Evolutionary conservation across 2,329 filamentous ascomycete species (phyloP).

Genomic region (Curvularia hawaiiensis): DNA sequence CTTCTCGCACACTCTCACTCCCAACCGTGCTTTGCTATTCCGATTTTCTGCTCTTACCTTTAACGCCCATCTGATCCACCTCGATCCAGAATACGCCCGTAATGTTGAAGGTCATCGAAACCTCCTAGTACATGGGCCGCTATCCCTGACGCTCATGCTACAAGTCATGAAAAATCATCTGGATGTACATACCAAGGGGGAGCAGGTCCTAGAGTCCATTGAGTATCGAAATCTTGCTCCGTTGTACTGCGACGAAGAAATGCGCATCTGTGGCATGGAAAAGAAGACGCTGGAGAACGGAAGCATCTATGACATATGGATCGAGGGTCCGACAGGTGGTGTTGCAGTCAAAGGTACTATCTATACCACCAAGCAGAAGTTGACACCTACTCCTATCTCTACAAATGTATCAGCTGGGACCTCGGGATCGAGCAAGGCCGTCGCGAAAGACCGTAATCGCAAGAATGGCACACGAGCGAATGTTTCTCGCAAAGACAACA

Average conservation of each 20-base stretch:
- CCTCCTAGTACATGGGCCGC: slow-evolving; percentile 84
- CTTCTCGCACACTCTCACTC: slow-evolving; percentile 65
- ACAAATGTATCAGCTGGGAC: neutral
- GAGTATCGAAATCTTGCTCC: slow-evolving; percentile 84
- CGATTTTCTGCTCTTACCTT: slow-evolving; percentile 84
- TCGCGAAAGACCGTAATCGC: too few relatives aligned
- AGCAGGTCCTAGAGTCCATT: slow-evolving; percentile 60
- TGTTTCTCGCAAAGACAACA: neutral
- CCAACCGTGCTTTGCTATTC: slow-evolving; percentile 76
- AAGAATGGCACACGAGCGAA: neutral
- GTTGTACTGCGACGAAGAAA: slow-evolving; percentile 73
- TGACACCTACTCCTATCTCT: neutral
- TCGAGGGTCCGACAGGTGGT: slow-evolving; percentile 48
- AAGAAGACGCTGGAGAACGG: slow-evolving; percentile 33
- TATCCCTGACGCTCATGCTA: slow-evolving; percentile 79
- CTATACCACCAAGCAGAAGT: slow-evolving; percentile 14
- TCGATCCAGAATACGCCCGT: slow-evolving; percentile 73
- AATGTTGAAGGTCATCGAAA: slow-evolving; percentile 75
- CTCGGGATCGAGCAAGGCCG: neutral
- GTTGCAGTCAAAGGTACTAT: slow-evolving; percentile 53
- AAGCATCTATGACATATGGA: slow-evolving; percentile 47
- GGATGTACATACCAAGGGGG: neutral
- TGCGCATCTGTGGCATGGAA: slow-evolving; percentile 70
- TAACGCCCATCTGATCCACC: slow-evolving; percentile 91
- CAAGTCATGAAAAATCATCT: slow-evolving; percentile 59